Evolutionary conservation across 2,329 filamentous ascomycete species (phyloP).

Genomic region (Aschersonia sp.): DNA sequence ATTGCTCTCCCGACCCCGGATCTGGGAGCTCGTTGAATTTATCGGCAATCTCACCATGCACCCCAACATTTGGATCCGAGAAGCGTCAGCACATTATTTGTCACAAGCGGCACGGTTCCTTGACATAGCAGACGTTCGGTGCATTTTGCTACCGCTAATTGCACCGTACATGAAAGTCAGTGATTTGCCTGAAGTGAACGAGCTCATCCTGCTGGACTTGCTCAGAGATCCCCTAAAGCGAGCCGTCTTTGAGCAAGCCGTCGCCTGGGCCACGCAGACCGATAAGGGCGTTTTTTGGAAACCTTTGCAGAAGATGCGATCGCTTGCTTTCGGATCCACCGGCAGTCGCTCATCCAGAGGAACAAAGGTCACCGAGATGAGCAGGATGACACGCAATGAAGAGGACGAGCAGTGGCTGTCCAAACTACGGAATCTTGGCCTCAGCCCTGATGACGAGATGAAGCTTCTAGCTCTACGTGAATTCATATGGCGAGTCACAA

Average conservation of each 20-base stretch:
- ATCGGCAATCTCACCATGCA: conserved; percentile 80
- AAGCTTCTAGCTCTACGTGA: conserved; percentile 78
- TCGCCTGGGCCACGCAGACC: conserved; percentile 70
- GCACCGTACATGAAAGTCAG: conserved; percentile 67
- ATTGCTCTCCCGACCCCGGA: conserved; percentile 67
- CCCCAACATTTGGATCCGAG: conserved; percentile 88
- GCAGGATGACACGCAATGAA: conserved; percentile 59
- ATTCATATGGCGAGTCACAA: conserved; percentile 78
- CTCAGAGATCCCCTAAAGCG: conserved; percentile 71
- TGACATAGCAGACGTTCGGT: conserved; percentile 66
- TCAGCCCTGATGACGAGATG: conserved; percentile 70
- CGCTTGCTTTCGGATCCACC: conserved; percentile 47
- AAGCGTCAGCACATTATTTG: conserved; percentile 75
- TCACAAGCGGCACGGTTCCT: conserved; percentile 62
- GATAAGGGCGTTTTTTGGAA: conserved; percentile 85
- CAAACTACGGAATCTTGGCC: conserved; percentile 69
- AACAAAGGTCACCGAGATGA: conserved; percentile 40
- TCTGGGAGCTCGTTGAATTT: conserved; percentile 77
- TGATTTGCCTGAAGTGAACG: conserved; percentile 50
- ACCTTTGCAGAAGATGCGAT: conserved; percentile 50
- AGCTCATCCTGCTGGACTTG: conserved; percentile 62
- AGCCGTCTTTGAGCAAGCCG: conserved; percentile 68
- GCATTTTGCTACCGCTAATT: conserved; percentile 68
- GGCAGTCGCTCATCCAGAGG: conserved; percentile 40
- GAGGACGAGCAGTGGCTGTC: conserved; percentile 92